Evolutionary conservation across 257 asterid species (phyloP).

Genomic region (Handroanthus guayacan): DNA sequence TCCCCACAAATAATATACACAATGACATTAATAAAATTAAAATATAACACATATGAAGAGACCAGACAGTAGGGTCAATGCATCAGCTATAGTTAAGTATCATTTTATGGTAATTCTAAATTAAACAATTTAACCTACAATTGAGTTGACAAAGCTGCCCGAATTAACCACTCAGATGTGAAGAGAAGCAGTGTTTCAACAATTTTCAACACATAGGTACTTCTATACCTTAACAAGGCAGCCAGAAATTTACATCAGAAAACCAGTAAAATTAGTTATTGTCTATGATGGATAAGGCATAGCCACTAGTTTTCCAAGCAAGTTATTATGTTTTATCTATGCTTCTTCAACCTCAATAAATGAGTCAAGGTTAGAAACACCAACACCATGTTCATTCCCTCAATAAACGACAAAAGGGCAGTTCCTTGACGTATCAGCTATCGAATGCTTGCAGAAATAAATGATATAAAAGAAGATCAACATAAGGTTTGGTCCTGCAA

Average conservation of each 20-base stretch:
- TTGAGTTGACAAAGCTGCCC: constrained; percentile 23
- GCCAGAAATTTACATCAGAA: neutral
- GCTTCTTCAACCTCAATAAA: neutral
- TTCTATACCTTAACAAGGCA: neutral
- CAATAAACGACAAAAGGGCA: neutral
- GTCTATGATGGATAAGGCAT: neutral
- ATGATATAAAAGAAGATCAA: neutral
- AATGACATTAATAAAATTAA: constrained; percentile 5
- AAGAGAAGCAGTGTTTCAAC: too few species aligned
- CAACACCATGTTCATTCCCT: neutral
- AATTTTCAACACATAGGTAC: neutral
- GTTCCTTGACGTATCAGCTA: neutral
- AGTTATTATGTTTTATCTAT: neutral
- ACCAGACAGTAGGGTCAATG: constrained; percentile 23
- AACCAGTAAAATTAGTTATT: neutral
- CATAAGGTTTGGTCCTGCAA: neutral
- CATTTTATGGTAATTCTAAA: neutral
- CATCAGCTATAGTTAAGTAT: constrained; percentile 15
- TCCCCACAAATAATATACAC: neutral
- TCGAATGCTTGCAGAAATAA: neutral
- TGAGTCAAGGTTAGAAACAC: neutral
- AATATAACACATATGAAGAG: constrained; percentile 16
- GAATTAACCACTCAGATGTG: neutral
- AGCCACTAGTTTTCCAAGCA: neutral
- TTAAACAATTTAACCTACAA: neutral